Base-by-base conservation (phyloP, 164 flowering plant species). In the Pachysandra terminalis region DNA sequence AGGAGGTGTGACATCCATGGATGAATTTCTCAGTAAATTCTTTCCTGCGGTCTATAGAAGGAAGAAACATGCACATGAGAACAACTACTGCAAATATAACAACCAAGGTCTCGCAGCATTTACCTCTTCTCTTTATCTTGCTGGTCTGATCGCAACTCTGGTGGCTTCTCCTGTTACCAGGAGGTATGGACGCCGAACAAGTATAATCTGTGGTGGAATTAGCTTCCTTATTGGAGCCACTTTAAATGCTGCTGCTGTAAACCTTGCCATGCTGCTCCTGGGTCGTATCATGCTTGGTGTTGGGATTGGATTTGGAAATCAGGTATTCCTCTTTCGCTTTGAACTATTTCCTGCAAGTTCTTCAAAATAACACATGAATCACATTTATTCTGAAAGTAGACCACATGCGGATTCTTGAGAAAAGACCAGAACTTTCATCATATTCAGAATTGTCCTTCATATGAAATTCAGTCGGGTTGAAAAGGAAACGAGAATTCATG, bases 1-100 rank as follows among this genome's bases (percentile, higher is more conserved):
- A 90, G 98, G 98, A 15, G 98, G 98, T 10, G 98, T 93, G 35
- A 88, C 97, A 48, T 89, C 97, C 13, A 93, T 93, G 98, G 90
- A 91, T 81, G 83, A 71, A 66, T 93, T 93, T 73, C 89, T 93
- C 5, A 2, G 67, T n/a, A 71, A 80, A 55, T 93, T 93, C 81
- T 93, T 93, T 85, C 81, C 71, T 8, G 19, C 40, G 0, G 93
- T 93, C 5, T 84, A 84, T 66, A 41, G 51, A 45, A 85, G 78
- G 35, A 91, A 87, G 81, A 26, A 61, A 54, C 82, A 68, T n/a
- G 85, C 79, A 3, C 85, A 84, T 37, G 87, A 90, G 75, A 86
- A 77, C 84, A 87, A 91, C 76, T 93, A 93, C 82, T 93, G 98
- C 85, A 91, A 91, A 71, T 90, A 85, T 74, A 73, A 93, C 76